Percentiles rank a stretch among this genome's conserved stretches.
phyloP scores from a whole-genome alignment of 1,139 yeast species.

The Meyerozyma athensensis region DNA sequence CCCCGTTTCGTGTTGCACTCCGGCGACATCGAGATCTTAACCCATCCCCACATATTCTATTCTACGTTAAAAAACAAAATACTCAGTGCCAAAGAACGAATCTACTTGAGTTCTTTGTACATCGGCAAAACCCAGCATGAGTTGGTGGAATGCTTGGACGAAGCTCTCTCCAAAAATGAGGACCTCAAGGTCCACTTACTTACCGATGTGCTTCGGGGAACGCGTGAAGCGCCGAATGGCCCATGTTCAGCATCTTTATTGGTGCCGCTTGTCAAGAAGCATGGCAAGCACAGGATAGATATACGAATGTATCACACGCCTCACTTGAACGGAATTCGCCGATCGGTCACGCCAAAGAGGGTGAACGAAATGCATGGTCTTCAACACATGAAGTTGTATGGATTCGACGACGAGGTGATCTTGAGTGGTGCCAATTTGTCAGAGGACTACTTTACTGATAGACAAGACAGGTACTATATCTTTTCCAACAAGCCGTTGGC shows the following conservation, averaged over 20 bases:
- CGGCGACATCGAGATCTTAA: constrained; percentile 61
- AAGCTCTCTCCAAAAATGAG: constrained; percentile 56
- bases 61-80: constrained; percentile 54
- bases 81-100: constrained; percentile 47
- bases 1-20: constrained; percentile 62
- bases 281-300: constrained; percentile 66
- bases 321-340: constrained; percentile 63
- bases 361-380: constrained; percentile 89
- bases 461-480: constrained; percentile 88
- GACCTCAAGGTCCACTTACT: constrained; percentile 66
- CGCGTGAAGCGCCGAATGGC: constrained; percentile 79
- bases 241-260: constrained; percentile 71
- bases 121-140: constrained; percentile 82
- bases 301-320: constrained; percentile 90
- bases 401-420: constrained; percentile 86
- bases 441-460: constrained; percentile 86
- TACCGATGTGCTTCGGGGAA: constrained; percentile 87
- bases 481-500: constrained; percentile 57
- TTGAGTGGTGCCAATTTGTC: constrained; percentile 91
- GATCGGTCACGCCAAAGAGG: constrained; percentile 68
- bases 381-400: constrained; percentile 97
- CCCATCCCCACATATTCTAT: constrained; percentile 70
- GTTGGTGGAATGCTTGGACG: constrained; percentile 52
- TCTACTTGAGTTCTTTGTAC: constrained; percentile 82
- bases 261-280: constrained; percentile 22